phyloP scores from a whole-genome alignment of 306 rosid genomes.

The Inga laurina region DNA sequence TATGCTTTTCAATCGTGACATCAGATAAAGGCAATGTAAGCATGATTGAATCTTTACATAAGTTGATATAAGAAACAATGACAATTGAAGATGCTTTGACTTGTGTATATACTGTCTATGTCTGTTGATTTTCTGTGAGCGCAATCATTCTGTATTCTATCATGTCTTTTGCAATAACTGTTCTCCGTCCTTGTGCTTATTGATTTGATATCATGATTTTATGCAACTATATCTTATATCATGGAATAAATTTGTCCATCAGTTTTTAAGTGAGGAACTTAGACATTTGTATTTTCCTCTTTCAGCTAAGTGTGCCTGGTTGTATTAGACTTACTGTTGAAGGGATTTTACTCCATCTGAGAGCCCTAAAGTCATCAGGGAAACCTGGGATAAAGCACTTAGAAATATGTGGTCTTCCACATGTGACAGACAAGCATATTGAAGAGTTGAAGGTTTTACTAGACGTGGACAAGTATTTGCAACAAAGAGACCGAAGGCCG shows the following conservation, averaged over 20 bases:
- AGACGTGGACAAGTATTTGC: constrained; percentile 38
- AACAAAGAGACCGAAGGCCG: constrained; percentile 41
- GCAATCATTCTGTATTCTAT: not conserved
- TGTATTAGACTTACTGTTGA: constrained; percentile 47
- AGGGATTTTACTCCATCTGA: constrained; percentile 44
- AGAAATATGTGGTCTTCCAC: constrained; percentile 44
- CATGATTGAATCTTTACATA: not conserved
- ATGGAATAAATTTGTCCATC: not conserved
- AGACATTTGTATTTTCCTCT: not conserved
- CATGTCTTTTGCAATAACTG: not conserved
- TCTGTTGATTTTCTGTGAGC: not conserved
- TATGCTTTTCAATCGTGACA: not conserved
- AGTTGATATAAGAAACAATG: constrained; percentile 3
- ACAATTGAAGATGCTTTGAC: constrained; percentile 19
- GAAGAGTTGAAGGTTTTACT: constrained; percentile 54
- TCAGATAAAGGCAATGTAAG: constrained; percentile 1
- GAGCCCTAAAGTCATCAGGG: constrained; percentile 50
- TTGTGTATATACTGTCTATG: not conserved
- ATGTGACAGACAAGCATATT: constrained; percentile 44
- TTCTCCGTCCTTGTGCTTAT: not conserved
- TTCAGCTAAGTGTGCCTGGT: constrained; percentile 57
- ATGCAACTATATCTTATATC: constrained; percentile 10
- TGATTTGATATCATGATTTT: constrained; percentile 1
- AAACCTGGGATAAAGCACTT: constrained; percentile 47
- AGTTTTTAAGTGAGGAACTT: not conserved